These are phyloP conservation scores for Trichoderma cornu-damae DNA, from an alignment of 2,329 filamentous ascomycete genomes.

Conservation along the genomic window DNA sequence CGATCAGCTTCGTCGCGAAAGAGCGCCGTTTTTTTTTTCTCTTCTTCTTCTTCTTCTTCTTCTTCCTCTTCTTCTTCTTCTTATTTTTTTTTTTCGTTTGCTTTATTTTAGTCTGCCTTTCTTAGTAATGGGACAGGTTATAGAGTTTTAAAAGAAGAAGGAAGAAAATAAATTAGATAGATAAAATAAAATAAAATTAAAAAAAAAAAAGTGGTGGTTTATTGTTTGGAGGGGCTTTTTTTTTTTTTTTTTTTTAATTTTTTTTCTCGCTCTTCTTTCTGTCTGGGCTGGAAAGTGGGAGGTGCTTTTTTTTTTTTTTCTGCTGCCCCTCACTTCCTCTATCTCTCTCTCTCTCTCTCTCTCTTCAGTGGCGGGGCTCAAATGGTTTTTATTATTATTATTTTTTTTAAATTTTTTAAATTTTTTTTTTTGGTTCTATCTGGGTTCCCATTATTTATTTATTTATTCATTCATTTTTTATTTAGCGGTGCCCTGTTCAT, in stretches of 20 bases:
- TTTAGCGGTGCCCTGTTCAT: too few species aligned
- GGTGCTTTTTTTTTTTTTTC: neutral
- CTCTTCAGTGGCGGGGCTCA: neutral
- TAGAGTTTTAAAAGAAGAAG: too few species aligned
- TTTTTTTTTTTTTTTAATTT: neutral
- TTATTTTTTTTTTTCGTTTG: neutral
- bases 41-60: neutral
- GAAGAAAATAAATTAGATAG: too few species aligned
- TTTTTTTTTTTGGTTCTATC: too few species aligned
- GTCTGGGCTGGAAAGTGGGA: neutral
- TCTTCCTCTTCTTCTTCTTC: neutral
- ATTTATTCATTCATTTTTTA: too few species aligned
- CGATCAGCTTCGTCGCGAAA: neutral
- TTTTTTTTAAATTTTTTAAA: too few species aligned
- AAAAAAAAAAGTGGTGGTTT: neutral
- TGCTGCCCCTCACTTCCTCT: neutral
- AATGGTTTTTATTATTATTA: neutral
- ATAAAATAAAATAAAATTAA: too few species aligned
- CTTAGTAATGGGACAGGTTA: constrained; percentile 8
- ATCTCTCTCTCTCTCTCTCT: neutral
- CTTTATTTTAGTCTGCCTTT: neutral
- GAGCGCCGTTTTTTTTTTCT: neutral
- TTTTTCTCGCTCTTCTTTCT: too few species aligned
- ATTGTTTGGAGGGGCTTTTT: neutral
- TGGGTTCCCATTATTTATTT: too few species aligned